A percentile compares a stretch with the other conserved stretches of the same genome.
Conservation (phyloP, 1,139 yeast genomes). For the Saccharomyces hybrid region DNA sequence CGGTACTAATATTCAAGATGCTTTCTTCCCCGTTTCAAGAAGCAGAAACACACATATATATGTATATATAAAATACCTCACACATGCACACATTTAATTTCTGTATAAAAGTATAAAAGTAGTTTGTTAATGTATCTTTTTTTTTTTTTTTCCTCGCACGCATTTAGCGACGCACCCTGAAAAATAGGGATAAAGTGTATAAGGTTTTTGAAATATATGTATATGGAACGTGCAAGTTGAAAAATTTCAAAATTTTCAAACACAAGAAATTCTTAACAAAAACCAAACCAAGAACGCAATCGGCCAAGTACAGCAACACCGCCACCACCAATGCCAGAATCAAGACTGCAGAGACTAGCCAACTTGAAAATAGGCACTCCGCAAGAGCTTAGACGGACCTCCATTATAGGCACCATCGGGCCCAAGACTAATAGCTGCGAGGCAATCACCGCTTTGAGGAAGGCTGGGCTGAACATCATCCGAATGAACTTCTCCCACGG, state of each 20-base stretch:
- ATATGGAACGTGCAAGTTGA: too few relatives aligned
- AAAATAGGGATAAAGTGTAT: not conserved
- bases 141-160: not conserved
- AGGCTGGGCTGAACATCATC: constrained; percentile 94
- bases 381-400: constrained; percentile 81
- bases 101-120: not conserved
- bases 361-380: constrained; percentile 74
- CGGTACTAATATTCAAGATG: not conserved
- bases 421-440: constrained; percentile 94
- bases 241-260: too few relatives aligned
- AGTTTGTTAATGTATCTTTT: not conserved
- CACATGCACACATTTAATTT: too few relatives aligned
- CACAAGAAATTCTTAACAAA: too few relatives aligned
- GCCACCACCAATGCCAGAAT: constrained; percentile 21
- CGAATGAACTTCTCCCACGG: constrained; percentile 99
- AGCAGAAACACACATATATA: not conserved
- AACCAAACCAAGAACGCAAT: too few relatives aligned
- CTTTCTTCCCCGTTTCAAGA: not conserved
- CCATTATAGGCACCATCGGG: constrained; percentile 96
- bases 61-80: too few relatives aligned
- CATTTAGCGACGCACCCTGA: not conserved
- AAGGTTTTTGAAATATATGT: not conserved
- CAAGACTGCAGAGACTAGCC: constrained; percentile 68
- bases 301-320: not conserved
- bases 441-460: constrained; percentile 76